Percentiles rank a stretch among this genome's conserved stretches.
Conservation (phyloP, 805 yeast genomes). For the Candida maris region DNA sequence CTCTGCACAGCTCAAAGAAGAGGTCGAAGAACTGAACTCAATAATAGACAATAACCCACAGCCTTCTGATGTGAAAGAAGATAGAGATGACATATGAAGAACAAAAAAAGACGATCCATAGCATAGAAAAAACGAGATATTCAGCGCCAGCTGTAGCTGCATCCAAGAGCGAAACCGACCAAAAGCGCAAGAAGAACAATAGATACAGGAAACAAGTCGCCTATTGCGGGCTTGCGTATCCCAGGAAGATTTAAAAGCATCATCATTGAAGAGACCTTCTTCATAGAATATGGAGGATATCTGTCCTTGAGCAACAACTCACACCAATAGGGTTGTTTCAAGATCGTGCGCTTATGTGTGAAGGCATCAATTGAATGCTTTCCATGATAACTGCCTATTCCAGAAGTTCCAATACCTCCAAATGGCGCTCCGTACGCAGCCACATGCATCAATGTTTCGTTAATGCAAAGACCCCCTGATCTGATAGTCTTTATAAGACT, state of each 20-base stretch:
- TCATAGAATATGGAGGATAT: slow-evolving; percentile 56
- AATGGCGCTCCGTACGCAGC: slow-evolving; percentile 69
- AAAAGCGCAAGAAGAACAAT: background rate
- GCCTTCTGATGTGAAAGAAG: too few species aligned
- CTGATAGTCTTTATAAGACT: slow-evolving; percentile 52
- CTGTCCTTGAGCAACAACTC: slow-evolving; percentile 58
- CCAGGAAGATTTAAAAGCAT: slow-evolving; percentile 9
- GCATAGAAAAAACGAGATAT: too few species aligned
- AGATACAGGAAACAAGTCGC: slow-evolving; percentile 3
- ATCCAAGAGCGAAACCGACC: slow-evolving; percentile 6
- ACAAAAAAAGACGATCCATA: too few species aligned
- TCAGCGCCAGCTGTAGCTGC: too few species aligned
- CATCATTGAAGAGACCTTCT: slow-evolving; percentile 22
- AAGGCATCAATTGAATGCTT: slow-evolving; percentile 64
- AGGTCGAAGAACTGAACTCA: slow-evolving; percentile 35
- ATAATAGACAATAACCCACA: slow-evolving; percentile 18
- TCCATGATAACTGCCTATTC: slow-evolving; percentile 83
- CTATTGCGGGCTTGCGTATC: background rate
- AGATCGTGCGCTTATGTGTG: slow-evolving; percentile 66
- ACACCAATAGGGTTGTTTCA: slow-evolving; percentile 58
- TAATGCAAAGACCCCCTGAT: slow-evolving; percentile 68
- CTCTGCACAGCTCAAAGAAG: slow-evolving; percentile 49
- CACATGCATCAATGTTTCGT: slow-evolving; percentile 73
- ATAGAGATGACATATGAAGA: too few species aligned
- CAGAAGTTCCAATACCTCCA: slow-evolving; percentile 88